A percentile compares a stretch with the other conserved stretches of the same genome.
Conservation (phyloP, 345 rosid species). For the Eucalyptus marginata region DNA sequence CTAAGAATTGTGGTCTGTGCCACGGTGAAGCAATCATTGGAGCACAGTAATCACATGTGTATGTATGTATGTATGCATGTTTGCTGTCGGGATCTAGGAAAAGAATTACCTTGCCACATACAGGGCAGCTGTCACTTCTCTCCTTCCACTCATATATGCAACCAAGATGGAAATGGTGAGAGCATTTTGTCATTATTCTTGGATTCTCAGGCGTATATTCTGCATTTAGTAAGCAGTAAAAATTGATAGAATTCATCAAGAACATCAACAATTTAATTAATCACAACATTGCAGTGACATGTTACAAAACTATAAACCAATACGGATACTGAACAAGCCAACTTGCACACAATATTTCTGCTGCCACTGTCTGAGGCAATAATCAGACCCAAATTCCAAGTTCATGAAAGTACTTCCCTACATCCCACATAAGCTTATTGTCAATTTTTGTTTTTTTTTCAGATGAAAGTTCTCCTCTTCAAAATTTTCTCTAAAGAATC, state of each 20-base stretch:
- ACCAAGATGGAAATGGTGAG: slow-evolving; percentile 95
- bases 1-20: not conserved
- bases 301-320: not conserved
- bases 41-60: not conserved
- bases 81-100: not conserved
- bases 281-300: not conserved
- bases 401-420: not conserved
- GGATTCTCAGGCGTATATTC: slow-evolving; percentile 94
- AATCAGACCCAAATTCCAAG: not conserved
- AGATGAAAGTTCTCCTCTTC: not conserved
- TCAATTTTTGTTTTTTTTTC: not conserved
- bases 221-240: slow-evolving; percentile 4
- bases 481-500: not conserved
- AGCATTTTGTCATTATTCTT: slow-evolving; percentile 81
- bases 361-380: not conserved
- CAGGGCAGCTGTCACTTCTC: slow-evolving; percentile 96
- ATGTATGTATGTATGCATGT: not conserved
- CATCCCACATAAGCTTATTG: not conserved
- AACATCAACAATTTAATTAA: not conserved
- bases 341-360: not conserved
- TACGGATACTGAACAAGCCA: not conserved
- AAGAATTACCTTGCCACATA: slow-evolving; percentile 83
- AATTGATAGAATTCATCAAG: not conserved
- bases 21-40: not conserved
- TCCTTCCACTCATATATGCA: slow-evolving; percentile 99